Percentiles rank a stretch among this genome's conserved stretches.
These are phyloP conservation scores for Exophiala oligosperma DNA, from an alignment of 2,329 filamentous ascomycete species.

Conservation along the genomic window DNA sequence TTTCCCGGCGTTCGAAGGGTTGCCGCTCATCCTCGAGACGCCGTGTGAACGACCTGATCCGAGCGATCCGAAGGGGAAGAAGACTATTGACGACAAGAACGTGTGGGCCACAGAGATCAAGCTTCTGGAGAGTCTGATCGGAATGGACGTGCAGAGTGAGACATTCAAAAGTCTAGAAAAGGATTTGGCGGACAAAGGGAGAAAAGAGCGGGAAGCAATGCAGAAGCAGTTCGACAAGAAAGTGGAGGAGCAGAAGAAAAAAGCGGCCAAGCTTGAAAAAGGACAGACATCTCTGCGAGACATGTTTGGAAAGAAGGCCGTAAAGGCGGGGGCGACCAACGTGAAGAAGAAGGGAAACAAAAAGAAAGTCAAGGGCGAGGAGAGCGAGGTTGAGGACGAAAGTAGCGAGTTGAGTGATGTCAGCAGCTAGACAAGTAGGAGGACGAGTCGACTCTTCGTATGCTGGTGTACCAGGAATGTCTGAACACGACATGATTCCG, in stretches of 20 bases:
- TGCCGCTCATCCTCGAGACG: conserved; percentile 96
- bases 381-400: conserved; percentile 29
- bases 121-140: conserved; percentile 81
- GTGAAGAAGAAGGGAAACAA: conserved; percentile 31
- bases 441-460: too few species aligned
- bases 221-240: conserved; percentile 79
- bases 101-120: conserved; percentile 96
- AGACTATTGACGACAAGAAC: conserved; percentile 65
- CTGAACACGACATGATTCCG: too few species aligned
- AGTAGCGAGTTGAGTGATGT: conserved; percentile 11
- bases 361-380: conserved; percentile 40
- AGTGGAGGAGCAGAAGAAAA: conserved; percentile 57
- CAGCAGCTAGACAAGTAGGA: background rate
- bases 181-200: conserved; percentile 67
- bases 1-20: conserved; percentile 67
- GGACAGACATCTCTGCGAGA: conserved; percentile 45
- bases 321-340: conserved; percentile 32
- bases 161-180: conserved; percentile 69
- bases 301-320: conserved; percentile 37
- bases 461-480: too few species aligned
- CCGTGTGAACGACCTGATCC: conserved; percentile 72
- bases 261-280: conserved; percentile 56
- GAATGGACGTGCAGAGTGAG: conserved; percentile 73
- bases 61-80: conserved; percentile 26
- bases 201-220: conserved; percentile 69